Evolutionary conservation across 108 stramenopile species (phyloP).

Genomic region (Nannochloropsis salina): DNA sequence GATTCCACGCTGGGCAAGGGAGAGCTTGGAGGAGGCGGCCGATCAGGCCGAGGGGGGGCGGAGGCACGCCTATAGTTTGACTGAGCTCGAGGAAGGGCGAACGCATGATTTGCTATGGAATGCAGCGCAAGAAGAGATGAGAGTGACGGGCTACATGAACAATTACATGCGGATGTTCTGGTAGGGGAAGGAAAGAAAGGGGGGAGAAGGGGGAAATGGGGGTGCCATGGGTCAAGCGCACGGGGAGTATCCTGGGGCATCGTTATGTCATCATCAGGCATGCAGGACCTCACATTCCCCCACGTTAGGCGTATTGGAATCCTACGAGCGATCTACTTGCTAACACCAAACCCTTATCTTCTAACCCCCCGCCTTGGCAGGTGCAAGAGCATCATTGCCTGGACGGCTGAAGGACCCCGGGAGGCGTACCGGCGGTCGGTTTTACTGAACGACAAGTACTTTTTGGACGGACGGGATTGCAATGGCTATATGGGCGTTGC

Average conservation of each 20-base stretch:
- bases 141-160: constrained; percentile 24
- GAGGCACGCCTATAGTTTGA: not conserved
- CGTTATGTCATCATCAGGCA: too few species aligned
- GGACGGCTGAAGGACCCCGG: constrained; percentile 27
- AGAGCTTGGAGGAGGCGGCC: constrained; percentile 18
- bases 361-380: not conserved
- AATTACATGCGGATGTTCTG: constrained; percentile 36
- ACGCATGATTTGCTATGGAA: constrained; percentile 26
- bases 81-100: not conserved
- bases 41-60: not conserved
- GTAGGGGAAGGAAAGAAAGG: not conserved
- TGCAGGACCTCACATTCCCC: too few species aligned
- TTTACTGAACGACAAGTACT: constrained; percentile 26
- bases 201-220: too few species aligned
- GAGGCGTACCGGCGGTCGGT: constrained; percentile 24
- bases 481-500: constrained; percentile 32
- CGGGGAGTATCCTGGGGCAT: not conserved
- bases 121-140: constrained; percentile 32
- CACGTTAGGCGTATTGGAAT: too few species aligned
- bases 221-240: too few species aligned
- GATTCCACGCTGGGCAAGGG: constrained; percentile 21
- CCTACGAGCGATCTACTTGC: too few species aligned
- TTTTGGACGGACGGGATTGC: constrained; percentile 34
- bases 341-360: not conserved
- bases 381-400: constrained; percentile 9